phyloP scores from a whole-genome alignment of 805 yeast genomes.

The Naumovozyma baii region DNA sequence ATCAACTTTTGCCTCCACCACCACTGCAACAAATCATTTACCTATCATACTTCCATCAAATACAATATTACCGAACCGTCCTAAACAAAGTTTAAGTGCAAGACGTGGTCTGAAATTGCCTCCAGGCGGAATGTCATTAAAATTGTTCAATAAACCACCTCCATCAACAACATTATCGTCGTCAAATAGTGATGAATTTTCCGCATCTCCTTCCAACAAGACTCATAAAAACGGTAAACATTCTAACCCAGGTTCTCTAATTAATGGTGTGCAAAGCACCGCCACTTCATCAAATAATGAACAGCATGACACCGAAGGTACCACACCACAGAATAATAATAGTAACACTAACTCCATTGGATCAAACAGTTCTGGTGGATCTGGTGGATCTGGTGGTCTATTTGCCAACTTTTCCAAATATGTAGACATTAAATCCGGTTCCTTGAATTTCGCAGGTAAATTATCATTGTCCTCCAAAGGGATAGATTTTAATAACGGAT shows the following conservation, averaged over 20 bases:
- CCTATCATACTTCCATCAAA: conserved; percentile 58
- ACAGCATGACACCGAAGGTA: conserved; percentile 24
- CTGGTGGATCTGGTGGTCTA: conserved; percentile 39
- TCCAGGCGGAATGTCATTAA: conserved; percentile 28
- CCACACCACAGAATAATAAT: conserved; percentile 10
- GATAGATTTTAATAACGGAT: conserved; percentile 80
- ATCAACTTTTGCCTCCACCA: too few relatives aligned
- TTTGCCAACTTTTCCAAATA: conserved; percentile 82
- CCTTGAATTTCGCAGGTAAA: conserved; percentile 85
- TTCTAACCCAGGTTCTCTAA: conserved; percentile 25
- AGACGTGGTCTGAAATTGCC: conserved; percentile 73
- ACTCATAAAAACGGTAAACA: conserved; percentile 15
- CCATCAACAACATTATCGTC: conserved; percentile 5
- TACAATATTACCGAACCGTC: conserved; percentile 33
- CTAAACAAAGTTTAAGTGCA: conserved; percentile 71
- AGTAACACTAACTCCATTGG: conserved; percentile 9
- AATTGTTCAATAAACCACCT: conserved; percentile 13
- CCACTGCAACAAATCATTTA: conserved; percentile 46
- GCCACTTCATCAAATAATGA: conserved; percentile 27
- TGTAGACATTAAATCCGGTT: conserved; percentile 85
- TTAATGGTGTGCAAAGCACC: conserved; percentile 25
- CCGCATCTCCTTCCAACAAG: conserved; percentile 20
- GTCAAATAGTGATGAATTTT: conserved; percentile 26
- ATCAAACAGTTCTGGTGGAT: conserved; percentile 15
- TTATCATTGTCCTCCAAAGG: conserved; percentile 89